phyloP scores from a whole-genome alignment of 495 filamentous ascomycete genomes.

The Alectoria sarmentosa region DNA sequence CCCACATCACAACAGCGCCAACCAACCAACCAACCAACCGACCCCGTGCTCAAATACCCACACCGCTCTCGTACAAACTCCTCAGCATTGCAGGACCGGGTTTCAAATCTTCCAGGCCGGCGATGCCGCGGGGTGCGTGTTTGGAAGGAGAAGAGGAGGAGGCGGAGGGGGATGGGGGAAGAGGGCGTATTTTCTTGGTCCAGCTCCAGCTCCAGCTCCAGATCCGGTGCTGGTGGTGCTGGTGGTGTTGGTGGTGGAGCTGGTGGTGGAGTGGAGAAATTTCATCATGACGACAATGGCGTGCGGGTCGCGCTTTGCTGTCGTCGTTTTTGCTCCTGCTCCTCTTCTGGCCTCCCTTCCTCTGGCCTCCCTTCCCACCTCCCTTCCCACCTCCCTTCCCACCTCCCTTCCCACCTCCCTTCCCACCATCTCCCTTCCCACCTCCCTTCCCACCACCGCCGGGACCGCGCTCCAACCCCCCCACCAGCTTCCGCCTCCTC shows the following conservation, averaged over 20 bases:
- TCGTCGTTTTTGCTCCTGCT: no score
- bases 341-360: neutral
- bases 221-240: neutral
- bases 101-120: neutral
- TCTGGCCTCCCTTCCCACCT: no score
- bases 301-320: no score
- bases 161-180: neutral
- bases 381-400: no score
- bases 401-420: no score
- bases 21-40: no score
- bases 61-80: conserved; percentile 5
- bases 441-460: no score
- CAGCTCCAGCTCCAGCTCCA: no score
- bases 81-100: conserved; percentile 2
- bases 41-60: neutral
- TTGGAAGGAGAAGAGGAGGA: neutral
- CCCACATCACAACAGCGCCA: neutral
- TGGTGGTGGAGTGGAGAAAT: neutral
- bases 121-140: neutral
- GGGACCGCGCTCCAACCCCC: neutral
- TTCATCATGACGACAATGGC: no score
- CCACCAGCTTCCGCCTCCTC: neutral
- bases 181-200: no score
- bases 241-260: neutral
- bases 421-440: no score